phyloP scores from a whole-genome alignment of 1,139 yeast species.

The Scheffersomyces insectosa region DNA sequence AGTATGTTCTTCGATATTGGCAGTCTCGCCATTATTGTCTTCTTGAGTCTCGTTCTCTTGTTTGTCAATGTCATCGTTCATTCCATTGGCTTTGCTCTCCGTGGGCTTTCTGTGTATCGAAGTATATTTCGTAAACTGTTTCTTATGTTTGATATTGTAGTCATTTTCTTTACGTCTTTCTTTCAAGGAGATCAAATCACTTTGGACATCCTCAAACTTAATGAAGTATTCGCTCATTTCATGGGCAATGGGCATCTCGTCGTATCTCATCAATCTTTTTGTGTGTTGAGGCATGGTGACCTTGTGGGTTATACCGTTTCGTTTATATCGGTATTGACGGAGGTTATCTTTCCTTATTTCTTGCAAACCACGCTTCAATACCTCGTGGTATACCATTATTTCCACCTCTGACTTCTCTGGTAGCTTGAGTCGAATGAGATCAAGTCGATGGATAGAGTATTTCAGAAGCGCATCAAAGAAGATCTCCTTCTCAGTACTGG shows the following conservation, averaged over 20 bases:
- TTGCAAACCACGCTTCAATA: constrained; percentile 29
- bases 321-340: constrained; percentile 7
- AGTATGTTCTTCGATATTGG: too few relatives aligned
- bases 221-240: constrained; percentile 55
- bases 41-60: too few relatives aligned
- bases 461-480: constrained; percentile 45
- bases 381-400: constrained; percentile 46
- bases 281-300: constrained; percentile 10
- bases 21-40: too few relatives aligned
- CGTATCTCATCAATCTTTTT: constrained; percentile 27
- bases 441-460: constrained; percentile 50
- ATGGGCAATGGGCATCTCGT: constrained; percentile 51
- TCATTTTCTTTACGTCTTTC: constrained; percentile 20
- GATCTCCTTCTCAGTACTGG: constrained; percentile 36
- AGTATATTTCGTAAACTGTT: constrained; percentile 1
- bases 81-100: too few relatives aligned
- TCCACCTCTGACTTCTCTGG: constrained; percentile 47
- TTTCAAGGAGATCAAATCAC: constrained; percentile 21
- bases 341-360: constrained; percentile 14
- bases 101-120: too few relatives aligned
- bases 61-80: too few relatives aligned
- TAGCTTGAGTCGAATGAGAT: constrained; percentile 36
- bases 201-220: constrained; percentile 49
- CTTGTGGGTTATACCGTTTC: constrained; percentile 2
- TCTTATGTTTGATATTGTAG: constrained; percentile 11